phyloP scores from a whole-genome alignment of 2,329 filamentous ascomycete genomes.

The Coniochaeta ligniaria region DNA sequence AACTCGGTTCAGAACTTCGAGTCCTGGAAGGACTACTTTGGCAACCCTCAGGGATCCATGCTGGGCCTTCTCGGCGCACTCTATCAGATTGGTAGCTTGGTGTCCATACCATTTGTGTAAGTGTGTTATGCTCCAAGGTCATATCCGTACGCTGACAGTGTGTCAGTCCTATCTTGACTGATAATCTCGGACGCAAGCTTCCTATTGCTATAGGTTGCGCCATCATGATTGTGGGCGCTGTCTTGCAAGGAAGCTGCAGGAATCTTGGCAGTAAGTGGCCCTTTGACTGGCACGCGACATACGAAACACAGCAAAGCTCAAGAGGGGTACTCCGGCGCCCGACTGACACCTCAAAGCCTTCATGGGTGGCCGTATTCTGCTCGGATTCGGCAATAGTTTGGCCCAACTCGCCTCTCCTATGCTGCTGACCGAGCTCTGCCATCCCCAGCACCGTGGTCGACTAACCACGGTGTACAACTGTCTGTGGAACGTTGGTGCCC shows the following conservation, averaged over 20 bases:
- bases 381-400: slow-evolving; percentile 62
- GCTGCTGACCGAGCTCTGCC: slow-evolving; percentile 58
- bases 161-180: slow-evolving; percentile 10
- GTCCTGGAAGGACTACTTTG: slow-evolving; percentile 39
- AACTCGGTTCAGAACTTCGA: slow-evolving; percentile 28
- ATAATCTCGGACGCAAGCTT: slow-evolving; percentile 32
- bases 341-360: slow-evolving; percentile 34
- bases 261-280: slow-evolving; percentile 26
- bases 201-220: slow-evolving; percentile 35
- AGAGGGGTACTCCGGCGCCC: neutral
- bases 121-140: slow-evolving; percentile 37
- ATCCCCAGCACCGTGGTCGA: slow-evolving; percentile 60
- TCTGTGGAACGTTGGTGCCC: slow-evolving; percentile 47
- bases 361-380: slow-evolving; percentile 51
- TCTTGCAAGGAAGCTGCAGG: slow-evolving; percentile 33
- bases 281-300: slow-evolving; percentile 14
- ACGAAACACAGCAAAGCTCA: neutral
- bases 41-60: slow-evolving; percentile 31
- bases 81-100: slow-evolving; percentile 52
- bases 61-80: slow-evolving; percentile 49
- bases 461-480: slow-evolving; percentile 63
- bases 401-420: slow-evolving; percentile 58
- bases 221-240: slow-evolving; percentile 37
- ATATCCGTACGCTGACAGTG: slow-evolving; percentile 30
- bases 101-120: slow-evolving; percentile 47